phyloP scores from a whole-genome alignment of 2,329 filamentous ascomycete genomes.

The Pseudogymnoascus sp. region DNA sequence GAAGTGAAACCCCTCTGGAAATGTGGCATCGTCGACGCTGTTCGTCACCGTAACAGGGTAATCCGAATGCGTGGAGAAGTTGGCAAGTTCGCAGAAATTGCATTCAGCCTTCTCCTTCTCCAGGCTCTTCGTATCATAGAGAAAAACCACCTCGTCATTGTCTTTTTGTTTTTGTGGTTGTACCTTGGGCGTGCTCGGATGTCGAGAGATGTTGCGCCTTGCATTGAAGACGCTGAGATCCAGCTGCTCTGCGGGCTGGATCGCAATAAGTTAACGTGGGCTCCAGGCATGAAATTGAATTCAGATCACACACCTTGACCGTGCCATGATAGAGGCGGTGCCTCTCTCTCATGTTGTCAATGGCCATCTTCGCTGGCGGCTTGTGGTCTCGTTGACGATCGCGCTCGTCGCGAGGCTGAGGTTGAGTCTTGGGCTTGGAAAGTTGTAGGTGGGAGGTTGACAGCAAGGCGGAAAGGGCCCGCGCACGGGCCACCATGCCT shows the following conservation, averaged over 20 bases:
- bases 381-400: not conserved
- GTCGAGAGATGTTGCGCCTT: not conserved
- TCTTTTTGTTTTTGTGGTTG: not conserved
- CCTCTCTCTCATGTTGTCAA: not conserved
- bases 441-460: not conserved
- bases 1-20: constrained; percentile 60
- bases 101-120: constrained; percentile 38
- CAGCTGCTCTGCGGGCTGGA: not conserved
- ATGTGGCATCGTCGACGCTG: constrained; percentile 43
- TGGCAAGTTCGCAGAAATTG: constrained; percentile 53
- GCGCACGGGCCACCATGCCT: constrained; percentile 6
- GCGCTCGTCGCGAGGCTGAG: not conserved
- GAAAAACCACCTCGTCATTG: not conserved
- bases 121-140: not conserved
- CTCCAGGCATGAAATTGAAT: not conserved
- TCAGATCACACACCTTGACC: not conserved
- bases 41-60: constrained; percentile 59
- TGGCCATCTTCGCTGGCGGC: not conserved
- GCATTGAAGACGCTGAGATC: not conserved
- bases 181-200: not conserved
- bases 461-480: not conserved
- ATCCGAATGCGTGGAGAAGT: constrained; percentile 40
- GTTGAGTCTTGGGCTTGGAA: not conserved
- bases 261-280: not conserved
- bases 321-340: not conserved